Base-by-base conservation (phyloP, 2,329 filamentous ascomycete species). In the Stachybotrys echinatus region DNA sequence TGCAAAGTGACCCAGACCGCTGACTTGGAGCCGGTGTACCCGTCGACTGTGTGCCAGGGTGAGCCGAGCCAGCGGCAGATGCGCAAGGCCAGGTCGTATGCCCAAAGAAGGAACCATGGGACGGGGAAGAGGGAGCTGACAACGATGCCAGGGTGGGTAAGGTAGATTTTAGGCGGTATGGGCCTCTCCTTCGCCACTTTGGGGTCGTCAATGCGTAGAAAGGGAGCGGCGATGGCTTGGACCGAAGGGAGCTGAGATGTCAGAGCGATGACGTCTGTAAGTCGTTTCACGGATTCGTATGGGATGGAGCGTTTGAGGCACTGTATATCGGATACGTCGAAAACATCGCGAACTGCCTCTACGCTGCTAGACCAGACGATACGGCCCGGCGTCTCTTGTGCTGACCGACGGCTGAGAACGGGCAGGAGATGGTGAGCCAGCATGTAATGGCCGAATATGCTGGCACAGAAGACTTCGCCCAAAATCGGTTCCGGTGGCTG, bases 391-490 rank as follows among this genome's bases (percentile, higher is more conserved):
- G 27, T 34, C 17, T 46, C 23, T 14, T 34, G 23, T 4, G 23
- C 23, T 7, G 23, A 27, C 22, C 23, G 23, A 47, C 81, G 73
- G 59, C 74, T 71, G 58, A 99, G 77, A 12, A 96, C 74, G 0
- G 89, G 87, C 57, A 87, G 78, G 12, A 97, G 77, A 62, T 86
- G 83, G 66, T 96, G 92, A 17, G 83, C 82, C 21, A 99, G 82
- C 61, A 96, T 72, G 65, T 99, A 97, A 71, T 99, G 94, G 0
- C 94, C 94, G 64, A 99, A 97, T 23, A 96, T 80, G 63, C 97
- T 97, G 46, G 92, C 87, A 65, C 86, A 87, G 65, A 97, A 99
- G 18, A 96, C 83, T 57, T 89, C 79, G 3, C 90, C 92, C 1
- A 99, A 72, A 5, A 74, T 71, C 1, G 86, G 84, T 54, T 67